A percentile compares a stretch with the other conserved stretches of the same genome.
Evolutionary conservation across 306 rosid genomes (phyloP).

Genomic region (Oemleria cerasiformis): DNA sequence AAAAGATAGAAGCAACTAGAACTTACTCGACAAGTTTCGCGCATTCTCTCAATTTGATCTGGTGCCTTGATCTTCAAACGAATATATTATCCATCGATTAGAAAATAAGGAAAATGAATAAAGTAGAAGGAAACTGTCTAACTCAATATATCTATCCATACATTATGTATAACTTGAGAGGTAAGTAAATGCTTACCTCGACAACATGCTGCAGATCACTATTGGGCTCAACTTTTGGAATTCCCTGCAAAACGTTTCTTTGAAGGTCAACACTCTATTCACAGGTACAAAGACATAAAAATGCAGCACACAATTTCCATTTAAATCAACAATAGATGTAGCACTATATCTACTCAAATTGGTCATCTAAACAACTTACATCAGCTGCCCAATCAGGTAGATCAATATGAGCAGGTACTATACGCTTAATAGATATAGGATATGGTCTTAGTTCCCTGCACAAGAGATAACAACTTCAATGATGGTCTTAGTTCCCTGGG

Average conservation of each 20-base stretch:
- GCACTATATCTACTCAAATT: neutral
- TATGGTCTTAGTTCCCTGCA: constrained; percentile 72
- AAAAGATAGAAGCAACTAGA: constrained; percentile 1
- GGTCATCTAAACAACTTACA: constrained; percentile 45
- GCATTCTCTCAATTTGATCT: constrained; percentile 74
- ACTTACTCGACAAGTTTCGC: constrained; percentile 75
- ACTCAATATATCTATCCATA: constrained; percentile 2
- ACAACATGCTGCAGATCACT: constrained; percentile 75
- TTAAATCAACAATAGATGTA: constrained; percentile 1
- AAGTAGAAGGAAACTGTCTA: constrained; percentile 4
- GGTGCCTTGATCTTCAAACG: constrained; percentile 68
- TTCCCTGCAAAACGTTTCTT: constrained; percentile 49
- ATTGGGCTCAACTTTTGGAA: constrained; percentile 74
- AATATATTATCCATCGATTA: constrained; percentile 3
- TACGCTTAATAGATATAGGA: constrained; percentile 65
- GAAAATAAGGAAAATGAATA: neutral
- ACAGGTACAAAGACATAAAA: neutral
- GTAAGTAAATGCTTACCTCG: constrained; percentile 51
- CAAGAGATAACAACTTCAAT: constrained; percentile 24
- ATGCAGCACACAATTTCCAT: neutral
- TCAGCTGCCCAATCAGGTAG: constrained; percentile 89
- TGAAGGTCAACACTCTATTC: neutral
- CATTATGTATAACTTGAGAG: neutral
- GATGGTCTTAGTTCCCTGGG: too few relatives aligned
- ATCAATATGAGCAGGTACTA: constrained; percentile 64